Base-by-base conservation (phyloP, 192 early-diverging fungal species). In the Bifiguratus adelaidae region DNA sequence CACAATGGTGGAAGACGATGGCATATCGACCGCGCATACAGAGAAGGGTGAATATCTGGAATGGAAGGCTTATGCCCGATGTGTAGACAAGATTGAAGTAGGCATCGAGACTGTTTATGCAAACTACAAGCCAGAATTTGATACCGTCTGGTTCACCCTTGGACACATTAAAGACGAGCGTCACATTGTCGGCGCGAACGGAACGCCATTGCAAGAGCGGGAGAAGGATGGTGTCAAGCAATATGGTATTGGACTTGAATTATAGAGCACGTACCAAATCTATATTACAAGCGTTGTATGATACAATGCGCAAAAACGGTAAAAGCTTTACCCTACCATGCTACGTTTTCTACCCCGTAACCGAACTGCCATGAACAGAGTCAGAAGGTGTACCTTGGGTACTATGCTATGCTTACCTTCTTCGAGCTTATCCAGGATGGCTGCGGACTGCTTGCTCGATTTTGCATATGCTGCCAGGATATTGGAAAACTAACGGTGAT, bases 271-370 rank as follows among this genome's bases (percentile, higher is more conserved):
- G n/a, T n/a, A n/a, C n/a, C n/a, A n/a, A n/a, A n/a, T n/a, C n/a
- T n/a, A n/a, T n/a, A n/a, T n/a, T n/a, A n/a, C 32, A 33, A 33
- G n/a, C n/a, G 9, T 33, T 33, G n/a, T n/a, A 33, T 11, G n/a
- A 33, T 11, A n/a, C 8, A 11, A 33, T 11, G 8, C 32, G 9
- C 32, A 8, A 33, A 8, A 8, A 33, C 32, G n/a, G n/a, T 11
- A n/a, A 33, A 15, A 21, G 7, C 37, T 40, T 38, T 73, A 88
- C 9, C 85, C 86, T 26, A 84, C 56, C 83, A 87, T 87, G 24
- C 78, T 83, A 30, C 85, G 76, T 60, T 91, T 91, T 22, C 88
- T 75, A 7, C 88, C 88, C 53, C 88, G 70, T 60, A 81, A 59
- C 35, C 88, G 71, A 46, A 89, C 87, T 65, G 53, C 20, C 27